A percentile compares a stretch with the other conserved stretches of the same genome.
Evolutionary conservation across 108 stramenopile species (phyloP).

Genomic region (Cyclotella distinguenda): DNA sequence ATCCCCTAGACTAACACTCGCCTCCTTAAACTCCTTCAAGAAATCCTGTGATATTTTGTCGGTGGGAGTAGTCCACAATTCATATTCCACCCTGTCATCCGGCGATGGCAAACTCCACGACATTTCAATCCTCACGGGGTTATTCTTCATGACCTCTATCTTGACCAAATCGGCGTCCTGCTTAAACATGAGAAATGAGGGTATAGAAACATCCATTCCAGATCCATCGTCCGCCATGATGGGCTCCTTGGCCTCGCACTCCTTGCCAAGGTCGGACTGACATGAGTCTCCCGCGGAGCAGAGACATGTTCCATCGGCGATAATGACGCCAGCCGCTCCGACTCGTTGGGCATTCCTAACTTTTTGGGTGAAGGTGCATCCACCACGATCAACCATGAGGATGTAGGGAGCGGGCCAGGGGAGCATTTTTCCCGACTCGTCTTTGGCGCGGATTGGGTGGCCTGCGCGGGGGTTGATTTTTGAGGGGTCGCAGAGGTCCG

Average conservation of each 20-base stretch:
- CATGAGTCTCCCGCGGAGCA: conserved; percentile 53
- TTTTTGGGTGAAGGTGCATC: conserved; percentile 84
- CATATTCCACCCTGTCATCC: conserved; percentile 87
- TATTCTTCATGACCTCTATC: conserved; percentile 53
- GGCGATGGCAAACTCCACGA: conserved; percentile 82
- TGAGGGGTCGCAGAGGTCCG: conserved; percentile 70
- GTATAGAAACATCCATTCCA: conserved; percentile 91
- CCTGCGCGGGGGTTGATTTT: conserved; percentile 52
- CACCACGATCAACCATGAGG: conserved; percentile 84
- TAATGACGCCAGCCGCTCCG: conserved; percentile 90
- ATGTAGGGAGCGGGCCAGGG: conserved; percentile 72
- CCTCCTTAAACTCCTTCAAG: conserved; percentile 73
- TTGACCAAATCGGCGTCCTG: conserved; percentile 68
- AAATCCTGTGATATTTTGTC: conserved; percentile 64
- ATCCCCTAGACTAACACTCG: conserved; percentile 64
- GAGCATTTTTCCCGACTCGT: conserved; percentile 40
- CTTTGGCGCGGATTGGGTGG: conserved; percentile 44
- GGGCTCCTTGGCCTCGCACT: conserved; percentile 79
- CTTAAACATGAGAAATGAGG: conserved; percentile 84
- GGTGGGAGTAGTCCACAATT: conserved; percentile 84
- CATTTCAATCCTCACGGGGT: conserved; percentile 77
- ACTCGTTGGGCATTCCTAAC: conserved; percentile 86
- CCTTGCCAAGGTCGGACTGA: conserved; percentile 36
- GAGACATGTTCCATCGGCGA: conserved; percentile 90
- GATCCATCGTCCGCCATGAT: conserved; percentile 98